Base-by-base conservation (phyloP, 2,329 filamentous ascomycete species). In the Huntiella moniliformis region DNA sequence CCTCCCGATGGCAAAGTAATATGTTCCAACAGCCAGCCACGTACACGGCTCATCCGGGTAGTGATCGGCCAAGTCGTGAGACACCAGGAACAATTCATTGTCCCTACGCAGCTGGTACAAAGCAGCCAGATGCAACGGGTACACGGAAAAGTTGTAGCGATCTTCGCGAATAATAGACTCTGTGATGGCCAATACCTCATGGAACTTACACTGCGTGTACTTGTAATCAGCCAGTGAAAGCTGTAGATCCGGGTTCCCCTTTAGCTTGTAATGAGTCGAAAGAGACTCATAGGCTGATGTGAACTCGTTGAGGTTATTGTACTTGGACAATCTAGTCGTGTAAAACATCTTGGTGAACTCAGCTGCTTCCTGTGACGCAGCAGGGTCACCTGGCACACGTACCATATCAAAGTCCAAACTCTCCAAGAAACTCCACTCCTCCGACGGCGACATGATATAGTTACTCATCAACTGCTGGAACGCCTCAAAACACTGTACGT, bases 391-490 rank as follows among this genome's bases (percentile, higher is more conserved):
- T 2, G 67, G 64, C 1, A 79, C 71, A 5, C 69, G 68, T 51
- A 96, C 79, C 15, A 80, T 77, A 59, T 93, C 86, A 58, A 98
- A 98, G 62, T 95, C 78, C 16, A 95, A 71, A 44, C 82, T 84
- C 53, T 91, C 80, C 38, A 95, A 70, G 51, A 95, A 94, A 42
- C 79, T 73, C 73, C 88, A 84, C 58, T 95, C 87, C 61, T 95
- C 87, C 33, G 83, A 78, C 0, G 87, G 86, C 41, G 75, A 76
- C 74, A 98, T 82, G 51, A 98, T 70, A 15, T 83, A 83, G 63
- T 98, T 98, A 64, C 86, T 85, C 78, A 96, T 95, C 46, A 98
- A 73, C 65, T 96, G 87, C 55, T 95, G 87, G 57, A 98, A 96
- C 0, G 91, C 91, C 62, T 98, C 91, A 58, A 94, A 96, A 63